Conservation (phyloP, 2,329 filamentous ascomycete species). For the Ceratocystis papillata region DNA sequence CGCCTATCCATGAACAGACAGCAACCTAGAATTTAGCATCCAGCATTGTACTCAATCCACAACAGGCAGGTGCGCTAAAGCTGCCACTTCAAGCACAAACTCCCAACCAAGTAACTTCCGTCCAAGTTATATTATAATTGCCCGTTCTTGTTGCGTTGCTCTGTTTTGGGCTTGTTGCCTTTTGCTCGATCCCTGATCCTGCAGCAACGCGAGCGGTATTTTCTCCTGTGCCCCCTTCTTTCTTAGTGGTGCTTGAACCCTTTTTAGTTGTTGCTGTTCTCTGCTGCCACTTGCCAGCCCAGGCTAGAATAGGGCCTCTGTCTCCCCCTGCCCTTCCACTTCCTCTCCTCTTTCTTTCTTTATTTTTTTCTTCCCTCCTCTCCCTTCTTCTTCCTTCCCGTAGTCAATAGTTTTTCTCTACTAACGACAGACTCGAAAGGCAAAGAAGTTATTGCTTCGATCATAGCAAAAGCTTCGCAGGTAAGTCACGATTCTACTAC, state of each 20-base stretch:
- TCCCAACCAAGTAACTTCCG: neutral
- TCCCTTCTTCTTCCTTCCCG: slow-evolving; percentile 13
- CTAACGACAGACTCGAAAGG: slow-evolving; percentile 1
- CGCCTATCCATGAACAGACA: neutral
- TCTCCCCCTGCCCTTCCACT: neutral
- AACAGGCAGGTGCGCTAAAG: neutral
- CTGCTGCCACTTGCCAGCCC: neutral
- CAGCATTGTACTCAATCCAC: too few species aligned
- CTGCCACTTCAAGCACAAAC: neutral
- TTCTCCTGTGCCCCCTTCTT: slow-evolving; percentile 17
- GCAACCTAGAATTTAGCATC: neutral
- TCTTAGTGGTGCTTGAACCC: slow-evolving; percentile 12
- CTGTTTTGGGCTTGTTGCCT: neutral
- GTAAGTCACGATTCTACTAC: slow-evolving; percentile 7
- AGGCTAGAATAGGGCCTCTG: slow-evolving; percentile 2
- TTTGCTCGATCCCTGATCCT: slow-evolving; percentile 15
- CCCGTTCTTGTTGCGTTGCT: too few species aligned
- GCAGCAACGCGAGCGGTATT: slow-evolving; percentile 10
- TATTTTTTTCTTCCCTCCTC: slow-evolving; percentile 2
- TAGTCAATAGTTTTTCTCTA: slow-evolving; percentile 10
- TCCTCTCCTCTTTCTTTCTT: neutral
- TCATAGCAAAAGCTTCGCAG: slow-evolving; percentile 12
- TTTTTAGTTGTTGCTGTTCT: slow-evolving; percentile 3
- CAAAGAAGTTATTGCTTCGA: neutral
- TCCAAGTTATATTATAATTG: too few species aligned